Conservation (phyloP, 2,329 filamentous ascomycete genomes). For the Paecilomyces sp. region DNA sequence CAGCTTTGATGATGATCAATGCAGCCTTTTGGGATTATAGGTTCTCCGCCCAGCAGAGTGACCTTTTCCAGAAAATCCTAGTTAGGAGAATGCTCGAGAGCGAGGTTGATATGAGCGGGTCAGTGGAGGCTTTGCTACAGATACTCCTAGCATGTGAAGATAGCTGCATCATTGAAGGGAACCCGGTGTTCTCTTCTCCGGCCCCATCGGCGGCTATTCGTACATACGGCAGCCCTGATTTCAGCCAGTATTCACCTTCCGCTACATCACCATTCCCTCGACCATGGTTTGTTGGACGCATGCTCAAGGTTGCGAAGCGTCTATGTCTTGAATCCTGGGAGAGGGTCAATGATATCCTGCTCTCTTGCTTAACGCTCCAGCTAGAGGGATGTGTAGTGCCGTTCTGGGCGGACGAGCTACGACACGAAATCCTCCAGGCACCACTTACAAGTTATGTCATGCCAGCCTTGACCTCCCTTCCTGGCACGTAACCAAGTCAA, state of each 20-base stretch:
- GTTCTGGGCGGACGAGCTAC: conserved; percentile 25
- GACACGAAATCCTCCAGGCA: conserved; percentile 28
- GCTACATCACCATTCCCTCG: conserved; percentile 20
- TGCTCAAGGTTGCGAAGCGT: conserved; percentile 34
- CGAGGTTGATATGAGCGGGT: conserved; percentile 30
- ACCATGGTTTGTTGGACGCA: conserved; percentile 33
- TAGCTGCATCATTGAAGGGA: conserved; percentile 6
- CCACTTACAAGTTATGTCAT: conserved; percentile 29
- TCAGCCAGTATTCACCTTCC: conserved; percentile 19
- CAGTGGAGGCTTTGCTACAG: conserved; percentile 31
- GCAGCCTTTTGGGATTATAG: conserved; percentile 35
- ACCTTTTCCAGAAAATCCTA: conserved; percentile 26
- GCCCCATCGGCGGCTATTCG: background rate
- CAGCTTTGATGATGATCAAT: conserved; percentile 30
- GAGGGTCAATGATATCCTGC: conserved; percentile 27
- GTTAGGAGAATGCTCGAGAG: conserved; percentile 24
- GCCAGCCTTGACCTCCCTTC: conserved; percentile 2
- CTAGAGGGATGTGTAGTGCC: conserved; percentile 13
- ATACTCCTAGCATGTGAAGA: conserved; percentile 31
- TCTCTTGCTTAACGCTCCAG: conserved; percentile 28
- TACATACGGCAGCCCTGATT: conserved; percentile 13
- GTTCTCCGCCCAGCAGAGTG: conserved; percentile 18
- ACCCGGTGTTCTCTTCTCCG: background rate
- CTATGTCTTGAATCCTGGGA: conserved; percentile 26
- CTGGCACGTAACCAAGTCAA: background rate